Conservation (phyloP, 345 rosid species). For the Salix arbutifolia region DNA sequence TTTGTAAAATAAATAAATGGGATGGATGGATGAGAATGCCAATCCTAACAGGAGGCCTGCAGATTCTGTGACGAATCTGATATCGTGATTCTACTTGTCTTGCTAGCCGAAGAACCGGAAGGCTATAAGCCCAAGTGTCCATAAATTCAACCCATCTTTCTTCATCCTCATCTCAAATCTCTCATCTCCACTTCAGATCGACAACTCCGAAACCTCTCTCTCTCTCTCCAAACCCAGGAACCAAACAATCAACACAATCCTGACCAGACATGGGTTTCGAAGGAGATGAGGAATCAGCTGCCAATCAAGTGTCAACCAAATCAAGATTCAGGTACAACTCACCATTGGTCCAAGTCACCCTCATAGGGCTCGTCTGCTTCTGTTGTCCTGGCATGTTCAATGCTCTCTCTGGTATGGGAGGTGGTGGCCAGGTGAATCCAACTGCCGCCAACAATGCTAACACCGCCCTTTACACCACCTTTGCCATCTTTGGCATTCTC, state of each 20-base stretch:
- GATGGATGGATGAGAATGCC: too few species aligned
- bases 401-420: slow-evolving; percentile 96
- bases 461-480: slow-evolving; percentile 67
- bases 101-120: not conserved
- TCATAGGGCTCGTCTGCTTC: slow-evolving; percentile 86
- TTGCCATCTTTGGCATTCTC: slow-evolving; percentile 52
- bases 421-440: slow-evolving; percentile 76
- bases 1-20: too few species aligned
- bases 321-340: slow-evolving; percentile 61
- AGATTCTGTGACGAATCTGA: too few species aligned
- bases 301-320: slow-evolving; percentile 2
- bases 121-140: not conserved
- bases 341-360: slow-evolving; percentile 59
- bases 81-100: not conserved
- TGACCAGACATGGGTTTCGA: slow-evolving; percentile 23
- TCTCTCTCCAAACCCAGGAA: not conserved
- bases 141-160: not conserved
- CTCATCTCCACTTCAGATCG: not conserved
- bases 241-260: not conserved
- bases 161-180: not conserved
- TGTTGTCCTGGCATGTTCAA: slow-evolving; percentile 98
- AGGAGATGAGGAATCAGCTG: slow-evolving; percentile 24
- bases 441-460: slow-evolving; percentile 83
- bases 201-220: not conserved
- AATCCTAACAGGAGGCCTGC: too few species aligned